phyloP scores from a whole-genome alignment of 1,284 basidiomycete genomes.

The Neolentinus lepideus region DNA sequence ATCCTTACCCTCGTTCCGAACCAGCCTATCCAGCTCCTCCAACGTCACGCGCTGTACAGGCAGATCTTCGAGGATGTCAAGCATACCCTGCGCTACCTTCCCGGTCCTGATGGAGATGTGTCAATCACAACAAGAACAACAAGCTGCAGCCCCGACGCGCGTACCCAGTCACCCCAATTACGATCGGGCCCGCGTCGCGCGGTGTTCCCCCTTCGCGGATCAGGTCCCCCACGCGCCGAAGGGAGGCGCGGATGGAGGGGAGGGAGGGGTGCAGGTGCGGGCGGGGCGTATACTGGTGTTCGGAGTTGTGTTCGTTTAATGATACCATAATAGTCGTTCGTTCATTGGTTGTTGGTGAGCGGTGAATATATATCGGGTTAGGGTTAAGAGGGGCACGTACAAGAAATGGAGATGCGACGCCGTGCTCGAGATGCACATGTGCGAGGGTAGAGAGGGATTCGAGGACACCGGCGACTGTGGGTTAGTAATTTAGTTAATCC shows the following conservation, averaged over 20 bases:
- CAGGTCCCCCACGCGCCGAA: slow-evolving; percentile 52
- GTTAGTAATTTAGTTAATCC: too few relatives aligned
- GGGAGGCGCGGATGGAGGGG: slow-evolving; percentile 45
- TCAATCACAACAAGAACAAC: too few relatives aligned
- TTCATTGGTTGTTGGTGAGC: not conserved
- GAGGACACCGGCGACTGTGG: slow-evolving; percentile 71
- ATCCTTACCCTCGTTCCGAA: slow-evolving; percentile 44
- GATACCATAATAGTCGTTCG: too few relatives aligned
- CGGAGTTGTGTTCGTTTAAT: too few relatives aligned
- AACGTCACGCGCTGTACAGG: slow-evolving; percentile 56
- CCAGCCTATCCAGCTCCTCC: slow-evolving; percentile 49
- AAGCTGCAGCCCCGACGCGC: not conserved
- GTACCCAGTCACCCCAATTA: slow-evolving; percentile 81
- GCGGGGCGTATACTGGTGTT: slow-evolving; percentile 65
- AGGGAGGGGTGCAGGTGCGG: slow-evolving; percentile 70
- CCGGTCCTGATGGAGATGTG: slow-evolving; percentile 70
- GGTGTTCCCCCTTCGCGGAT: slow-evolving; percentile 60
- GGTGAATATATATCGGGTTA: not conserved
- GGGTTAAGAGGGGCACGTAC: slow-evolving; percentile 32
- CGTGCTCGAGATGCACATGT: slow-evolving; percentile 69
- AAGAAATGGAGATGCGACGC: slow-evolving; percentile 77
- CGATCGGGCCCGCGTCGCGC: slow-evolving; percentile 60
- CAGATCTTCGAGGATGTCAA: slow-evolving; percentile 66
- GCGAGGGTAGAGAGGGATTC: slow-evolving; percentile 79
- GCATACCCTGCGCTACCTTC: slow-evolving; percentile 72